Conservation (phyloP, 768 basidiomycete genomes). For the Guyanaporus albipodus region DNA sequence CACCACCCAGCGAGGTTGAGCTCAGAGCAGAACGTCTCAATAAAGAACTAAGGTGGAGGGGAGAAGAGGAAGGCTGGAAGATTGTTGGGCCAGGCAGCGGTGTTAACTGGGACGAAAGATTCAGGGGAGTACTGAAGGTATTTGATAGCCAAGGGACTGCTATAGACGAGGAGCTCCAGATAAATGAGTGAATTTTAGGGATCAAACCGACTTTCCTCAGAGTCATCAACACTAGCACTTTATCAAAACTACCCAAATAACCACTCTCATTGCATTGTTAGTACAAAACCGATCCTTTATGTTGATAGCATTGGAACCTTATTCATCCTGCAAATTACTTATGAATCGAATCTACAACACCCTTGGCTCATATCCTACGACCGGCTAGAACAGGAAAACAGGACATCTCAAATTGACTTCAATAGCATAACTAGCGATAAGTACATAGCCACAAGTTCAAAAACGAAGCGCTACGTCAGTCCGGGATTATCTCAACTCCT, state of each 20-base stretch:
- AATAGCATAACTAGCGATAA: too few relatives aligned
- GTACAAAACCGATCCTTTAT: too few relatives aligned
- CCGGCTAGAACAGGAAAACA: not conserved
- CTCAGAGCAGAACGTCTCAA: conserved; percentile 82
- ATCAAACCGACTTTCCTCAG: too few relatives aligned
- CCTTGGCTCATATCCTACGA: too few relatives aligned
- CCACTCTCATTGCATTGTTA: too few relatives aligned
- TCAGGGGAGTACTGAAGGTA: conserved; percentile 55
- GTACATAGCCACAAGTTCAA: not conserved
- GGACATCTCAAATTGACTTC: too few relatives aligned
- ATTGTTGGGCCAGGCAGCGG: conserved; percentile 60
- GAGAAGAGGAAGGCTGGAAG: conserved; percentile 75
- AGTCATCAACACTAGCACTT: too few relatives aligned
- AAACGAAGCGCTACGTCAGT: conserved; percentile 10
- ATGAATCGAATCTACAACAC: too few relatives aligned
- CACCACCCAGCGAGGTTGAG: conserved; percentile 86
- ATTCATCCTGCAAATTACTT: too few relatives aligned
- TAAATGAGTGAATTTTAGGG: not conserved
- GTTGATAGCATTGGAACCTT: too few relatives aligned
- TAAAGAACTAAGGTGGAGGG: conserved; percentile 85
- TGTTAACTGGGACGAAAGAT: conserved; percentile 77
- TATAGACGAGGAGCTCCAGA: not conserved
- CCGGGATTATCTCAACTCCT: conserved; percentile 48
- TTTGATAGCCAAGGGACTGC: conserved; percentile 44
- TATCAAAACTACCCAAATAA: too few relatives aligned